Evolutionary conservation across 2,329 filamentous ascomycete genomes (phyloP).

Genomic region (Cercospora canescens): DNA sequence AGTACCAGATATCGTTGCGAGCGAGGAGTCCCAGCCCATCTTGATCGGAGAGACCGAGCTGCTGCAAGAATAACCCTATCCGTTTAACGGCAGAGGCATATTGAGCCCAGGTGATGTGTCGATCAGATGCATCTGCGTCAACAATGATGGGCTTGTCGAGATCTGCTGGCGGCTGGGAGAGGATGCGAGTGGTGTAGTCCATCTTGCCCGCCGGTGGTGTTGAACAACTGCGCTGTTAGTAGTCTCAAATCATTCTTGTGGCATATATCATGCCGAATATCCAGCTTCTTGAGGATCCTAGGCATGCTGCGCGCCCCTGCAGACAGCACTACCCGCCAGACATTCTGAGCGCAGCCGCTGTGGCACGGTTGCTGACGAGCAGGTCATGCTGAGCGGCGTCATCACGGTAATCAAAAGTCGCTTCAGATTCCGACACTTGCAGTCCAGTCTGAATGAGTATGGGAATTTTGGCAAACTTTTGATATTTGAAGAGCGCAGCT

Average conservation of each 20-base stretch:
- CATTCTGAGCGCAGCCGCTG: not conserved
- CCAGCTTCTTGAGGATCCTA: not conserved
- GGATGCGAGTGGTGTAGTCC: not conserved
- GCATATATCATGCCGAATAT: not conserved
- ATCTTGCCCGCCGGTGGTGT: not conserved
- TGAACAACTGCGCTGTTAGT: not conserved
- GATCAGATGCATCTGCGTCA: not conserved
- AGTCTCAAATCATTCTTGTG: not conserved
- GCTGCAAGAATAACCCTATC: not conserved
- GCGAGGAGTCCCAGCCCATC: not conserved
- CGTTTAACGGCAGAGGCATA: not conserved
- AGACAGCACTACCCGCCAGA: not conserved
- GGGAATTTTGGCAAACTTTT: not conserved
- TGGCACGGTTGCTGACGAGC: not conserved
- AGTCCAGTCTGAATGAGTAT: not conserved
- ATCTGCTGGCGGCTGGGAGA: not conserved
- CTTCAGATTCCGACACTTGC: not conserved
- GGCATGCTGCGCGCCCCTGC: too few relatives aligned
- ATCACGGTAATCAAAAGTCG: not conserved
- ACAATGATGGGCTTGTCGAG: not conserved
- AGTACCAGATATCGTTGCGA: not conserved
- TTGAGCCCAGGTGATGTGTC: not conserved
- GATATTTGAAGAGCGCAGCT: not conserved
- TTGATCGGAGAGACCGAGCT: not conserved
- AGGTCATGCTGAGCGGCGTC: not conserved